Percentiles rank a stretch among this genome's conserved stretches.
phyloP scores from a whole-genome alignment of 371 early-diverging fungal genomes.

The Rhizopus arrhizus region DNA sequence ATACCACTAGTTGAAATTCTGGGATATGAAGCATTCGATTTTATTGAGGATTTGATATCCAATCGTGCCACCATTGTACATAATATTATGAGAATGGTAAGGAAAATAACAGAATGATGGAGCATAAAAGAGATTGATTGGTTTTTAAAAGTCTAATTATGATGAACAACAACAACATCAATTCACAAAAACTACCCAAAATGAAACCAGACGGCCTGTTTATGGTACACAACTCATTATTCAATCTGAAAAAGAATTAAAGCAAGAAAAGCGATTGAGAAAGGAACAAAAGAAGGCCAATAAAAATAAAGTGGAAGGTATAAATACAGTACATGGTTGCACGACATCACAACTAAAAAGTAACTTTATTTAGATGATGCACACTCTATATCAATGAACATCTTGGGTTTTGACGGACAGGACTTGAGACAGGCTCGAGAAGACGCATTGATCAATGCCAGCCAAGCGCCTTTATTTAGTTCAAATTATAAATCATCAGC shows the following conservation, averaged over 20 bases:
- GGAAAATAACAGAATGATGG: not conserved
- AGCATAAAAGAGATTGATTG: not conserved
- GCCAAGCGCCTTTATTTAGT: conserved; percentile 44
- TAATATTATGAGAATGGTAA: conserved; percentile 54
- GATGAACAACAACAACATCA: conserved; percentile 21
- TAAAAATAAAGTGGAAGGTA: conserved; percentile 26
- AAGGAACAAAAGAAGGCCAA: conserved; percentile 72
- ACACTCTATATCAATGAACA: conserved; percentile 50
- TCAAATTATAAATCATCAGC: conserved; percentile 37
- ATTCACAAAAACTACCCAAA: conserved; percentile 12
- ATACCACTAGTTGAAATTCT: conserved; percentile 70
- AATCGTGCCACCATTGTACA: conserved; percentile 53
- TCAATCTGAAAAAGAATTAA: conserved; percentile 71
- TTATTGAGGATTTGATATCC: conserved; percentile 58
- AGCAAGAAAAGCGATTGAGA: conserved; percentile 60
- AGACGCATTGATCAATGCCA: conserved; percentile 48
- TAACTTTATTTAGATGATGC: conserved; percentile 44
- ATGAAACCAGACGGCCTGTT: conserved; percentile 33
- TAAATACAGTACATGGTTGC: not conserved
- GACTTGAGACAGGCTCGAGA: conserved; percentile 59
- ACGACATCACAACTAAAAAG: not conserved
- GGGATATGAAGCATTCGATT: conserved; percentile 76
- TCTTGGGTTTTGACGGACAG: conserved; percentile 58
- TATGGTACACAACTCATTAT: conserved; percentile 73
- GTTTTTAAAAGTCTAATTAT: conserved; percentile 27